Conservation (phyloP, 768 basidiomycete species). For the Leucosporidium yakuticum region DNA sequence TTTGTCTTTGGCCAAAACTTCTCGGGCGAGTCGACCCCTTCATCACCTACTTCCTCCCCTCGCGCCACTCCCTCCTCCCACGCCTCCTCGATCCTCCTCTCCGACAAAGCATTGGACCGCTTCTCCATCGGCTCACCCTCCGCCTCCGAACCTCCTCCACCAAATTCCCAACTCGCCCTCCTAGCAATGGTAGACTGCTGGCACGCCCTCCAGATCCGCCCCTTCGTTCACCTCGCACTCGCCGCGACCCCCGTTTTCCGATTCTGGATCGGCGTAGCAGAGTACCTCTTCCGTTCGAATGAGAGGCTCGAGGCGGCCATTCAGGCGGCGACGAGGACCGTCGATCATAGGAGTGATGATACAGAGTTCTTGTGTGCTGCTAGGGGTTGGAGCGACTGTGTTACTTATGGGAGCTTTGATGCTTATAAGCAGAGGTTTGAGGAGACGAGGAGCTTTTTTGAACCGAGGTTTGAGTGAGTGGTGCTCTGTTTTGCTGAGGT, state of each 20-base stretch:
- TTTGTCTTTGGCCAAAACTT: conserved; percentile 59
- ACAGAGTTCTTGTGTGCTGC: conserved; percentile 90
- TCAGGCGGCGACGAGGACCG: conserved; percentile 65
- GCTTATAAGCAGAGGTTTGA: conserved; percentile 74
- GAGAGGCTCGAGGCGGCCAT: conserved; percentile 63
- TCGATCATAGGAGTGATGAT: conserved; percentile 78
- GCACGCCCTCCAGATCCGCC: conserved; percentile 77
- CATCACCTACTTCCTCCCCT: background rate
- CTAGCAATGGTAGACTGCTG: conserved; percentile 99
- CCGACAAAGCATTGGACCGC: conserved; percentile 75
- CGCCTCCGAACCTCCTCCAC: conserved; percentile 42
- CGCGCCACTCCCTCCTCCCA: conserved; percentile 13
- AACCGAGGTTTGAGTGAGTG: conserved; percentile 62
- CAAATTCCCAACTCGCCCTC: conserved; percentile 86
- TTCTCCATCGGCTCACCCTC: conserved; percentile 65
- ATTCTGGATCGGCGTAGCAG: conserved; percentile 93
- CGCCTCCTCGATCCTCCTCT: conserved; percentile 67
- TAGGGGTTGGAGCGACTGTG: conserved; percentile 92
- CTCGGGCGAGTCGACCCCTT: background rate
- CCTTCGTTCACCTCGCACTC: conserved; percentile 81
- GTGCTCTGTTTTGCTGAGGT: conserved; percentile 3
- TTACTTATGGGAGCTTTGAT: conserved; percentile 85
- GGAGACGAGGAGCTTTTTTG: conserved; percentile 74
- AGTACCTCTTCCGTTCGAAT: conserved; percentile 77
- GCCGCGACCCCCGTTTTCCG: conserved; percentile 95